Percentiles rank a stretch among this genome's conserved stretches.
phyloP scores from a whole-genome alignment of 2,329 filamentous ascomycete species.

The Eutypa lata region DNA sequence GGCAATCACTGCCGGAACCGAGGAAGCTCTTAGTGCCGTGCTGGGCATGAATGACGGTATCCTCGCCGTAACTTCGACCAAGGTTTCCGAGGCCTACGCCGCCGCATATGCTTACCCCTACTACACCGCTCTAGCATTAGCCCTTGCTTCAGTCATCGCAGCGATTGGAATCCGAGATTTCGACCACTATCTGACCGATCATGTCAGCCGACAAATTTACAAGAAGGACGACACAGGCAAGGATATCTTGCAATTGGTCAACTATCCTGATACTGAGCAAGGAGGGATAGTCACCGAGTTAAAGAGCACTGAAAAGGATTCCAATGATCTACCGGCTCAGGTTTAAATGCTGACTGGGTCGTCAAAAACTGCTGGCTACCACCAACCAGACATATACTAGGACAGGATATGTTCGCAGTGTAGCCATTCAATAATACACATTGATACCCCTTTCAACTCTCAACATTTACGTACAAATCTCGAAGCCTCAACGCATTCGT shows the following conservation, averaged over 20 bases:
- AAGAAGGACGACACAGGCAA: constrained; percentile 13
- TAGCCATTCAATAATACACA: too few relatives aligned
- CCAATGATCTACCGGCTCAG: constrained; percentile 1
- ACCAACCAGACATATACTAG: too few relatives aligned
- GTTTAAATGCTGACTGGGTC: not conserved
- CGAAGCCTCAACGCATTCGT: too few relatives aligned
- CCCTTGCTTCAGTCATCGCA: constrained; percentile 10
- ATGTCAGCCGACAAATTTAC: constrained; percentile 14
- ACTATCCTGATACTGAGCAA: not conserved
- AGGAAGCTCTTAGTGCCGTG: constrained; percentile 9
- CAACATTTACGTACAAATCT: too few relatives aligned
- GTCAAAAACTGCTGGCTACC: not conserved
- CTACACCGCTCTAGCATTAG: constrained; percentile 12
- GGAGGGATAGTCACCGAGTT: constrained; percentile 1
- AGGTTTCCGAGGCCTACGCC: constrained; percentile 11
- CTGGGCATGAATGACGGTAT: constrained; percentile 14
- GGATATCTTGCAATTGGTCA: constrained; percentile 10
- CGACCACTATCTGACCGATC: constrained; percentile 14
- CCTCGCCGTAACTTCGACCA: constrained; percentile 5
- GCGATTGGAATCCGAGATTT: constrained; percentile 12
- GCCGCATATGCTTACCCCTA: constrained; percentile 15
- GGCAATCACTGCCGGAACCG: constrained; percentile 6
- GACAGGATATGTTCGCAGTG: too few relatives aligned
- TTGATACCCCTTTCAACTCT: too few relatives aligned
- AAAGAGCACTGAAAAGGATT: constrained; percentile 3